Evolutionary conservation across 1,284 basidiomycete genomes (phyloP).

Genomic region (Trichosporon inkin): DNA sequence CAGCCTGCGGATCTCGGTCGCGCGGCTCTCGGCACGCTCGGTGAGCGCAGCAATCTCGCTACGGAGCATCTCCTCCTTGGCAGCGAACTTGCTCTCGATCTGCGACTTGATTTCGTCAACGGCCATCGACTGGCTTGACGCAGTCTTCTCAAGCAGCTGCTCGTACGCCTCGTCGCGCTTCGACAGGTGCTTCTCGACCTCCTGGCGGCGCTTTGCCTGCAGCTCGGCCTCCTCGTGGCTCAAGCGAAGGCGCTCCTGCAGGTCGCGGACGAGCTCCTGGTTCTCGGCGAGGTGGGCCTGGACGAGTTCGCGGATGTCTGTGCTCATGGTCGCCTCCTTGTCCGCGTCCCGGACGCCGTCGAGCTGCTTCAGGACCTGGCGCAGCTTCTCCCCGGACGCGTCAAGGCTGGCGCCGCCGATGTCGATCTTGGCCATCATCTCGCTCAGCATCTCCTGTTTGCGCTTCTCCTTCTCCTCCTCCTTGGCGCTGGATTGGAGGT

Average conservation of each 20-base stretch:
- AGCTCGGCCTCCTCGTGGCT: conserved; percentile 90
- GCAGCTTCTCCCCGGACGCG: conserved; percentile 40
- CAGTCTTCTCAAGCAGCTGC: conserved; percentile 66
- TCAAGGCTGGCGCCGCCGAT: conserved; percentile 50
- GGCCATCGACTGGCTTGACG: conserved; percentile 47
- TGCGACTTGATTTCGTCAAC: conserved; percentile 90
- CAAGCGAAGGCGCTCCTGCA: conserved; percentile 81
- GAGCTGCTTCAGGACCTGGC: conserved; percentile 39
- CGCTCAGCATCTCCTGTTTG: conserved; percentile 99
- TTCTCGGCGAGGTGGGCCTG: conserved; percentile 84
- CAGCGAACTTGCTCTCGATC: conserved; percentile 87
- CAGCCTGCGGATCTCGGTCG: conserved; percentile 77
- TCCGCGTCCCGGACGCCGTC: conserved; percentile 30
- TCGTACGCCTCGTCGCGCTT: conserved; percentile 91
- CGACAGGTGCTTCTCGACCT: conserved; percentile 76
- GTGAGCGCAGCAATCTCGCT: conserved; percentile 85
- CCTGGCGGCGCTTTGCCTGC: conserved; percentile 73
- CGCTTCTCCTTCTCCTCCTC: conserved; percentile 98
- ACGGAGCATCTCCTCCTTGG: conserved; percentile 82
- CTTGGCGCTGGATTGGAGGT: conserved; percentile 75
- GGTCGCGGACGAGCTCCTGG: conserved; percentile 78
- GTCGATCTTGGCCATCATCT: conserved; percentile 99
- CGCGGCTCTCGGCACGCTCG: conserved; percentile 83
- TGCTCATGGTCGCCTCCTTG: conserved; percentile 34
- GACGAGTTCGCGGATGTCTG: conserved; percentile 56